A percentile compares a stretch with the other conserved stretches of the same genome.
phyloP scores from a whole-genome alignment of 108 stramenopile species.

The Epithemia pelagica region DNA sequence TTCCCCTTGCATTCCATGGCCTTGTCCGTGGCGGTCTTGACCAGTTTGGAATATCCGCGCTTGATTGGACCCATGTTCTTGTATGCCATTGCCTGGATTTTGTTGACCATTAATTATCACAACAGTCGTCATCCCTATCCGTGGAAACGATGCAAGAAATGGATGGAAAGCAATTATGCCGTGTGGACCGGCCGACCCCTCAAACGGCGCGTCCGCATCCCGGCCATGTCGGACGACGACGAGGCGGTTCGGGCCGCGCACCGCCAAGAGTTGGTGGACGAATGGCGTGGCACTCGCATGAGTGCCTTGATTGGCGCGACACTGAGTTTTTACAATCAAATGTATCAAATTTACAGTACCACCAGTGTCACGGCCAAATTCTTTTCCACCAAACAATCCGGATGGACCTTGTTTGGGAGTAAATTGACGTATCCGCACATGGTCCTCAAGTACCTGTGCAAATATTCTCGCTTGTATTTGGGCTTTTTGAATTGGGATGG shows the following conservation, averaged over 20 bases:
- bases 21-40: slow-evolving; percentile 17
- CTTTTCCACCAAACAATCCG: slow-evolving; percentile 4
- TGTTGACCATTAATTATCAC: slow-evolving; percentile 27
- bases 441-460: slow-evolving; percentile 24
- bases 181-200: slow-evolving; percentile 21
- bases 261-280: slow-evolving; percentile 12
- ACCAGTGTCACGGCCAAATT: slow-evolving; percentile 17
- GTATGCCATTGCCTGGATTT: slow-evolving; percentile 20
- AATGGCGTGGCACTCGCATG: slow-evolving; percentile 23
- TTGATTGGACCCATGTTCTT: slow-evolving; percentile 23
- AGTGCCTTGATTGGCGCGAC: slow-evolving; percentile 14
- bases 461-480: slow-evolving; percentile 34
- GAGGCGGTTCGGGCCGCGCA: slow-evolving; percentile 23
- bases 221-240: slow-evolving; percentile 5
- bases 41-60: slow-evolving; percentile 21
- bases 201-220: slow-evolving; percentile 19
- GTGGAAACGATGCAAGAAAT: slow-evolving; percentile 38
- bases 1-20: slow-evolving; percentile 36
- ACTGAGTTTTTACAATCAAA: slow-evolving; percentile 13
- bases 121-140: slow-evolving; percentile 29
- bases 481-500: slow-evolving; percentile 62
- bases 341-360: slow-evolving; percentile 31
- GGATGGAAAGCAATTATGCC: slow-evolving; percentile 22
- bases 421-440: slow-evolving; percentile 22
- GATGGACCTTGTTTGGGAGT: slow-evolving; percentile 16